Evolutionary conservation across 208 protist genomes (phyloP), one percentile per base, ranked within the genome.

Genomic region (Balamuthia mandrillaris): DNA sequence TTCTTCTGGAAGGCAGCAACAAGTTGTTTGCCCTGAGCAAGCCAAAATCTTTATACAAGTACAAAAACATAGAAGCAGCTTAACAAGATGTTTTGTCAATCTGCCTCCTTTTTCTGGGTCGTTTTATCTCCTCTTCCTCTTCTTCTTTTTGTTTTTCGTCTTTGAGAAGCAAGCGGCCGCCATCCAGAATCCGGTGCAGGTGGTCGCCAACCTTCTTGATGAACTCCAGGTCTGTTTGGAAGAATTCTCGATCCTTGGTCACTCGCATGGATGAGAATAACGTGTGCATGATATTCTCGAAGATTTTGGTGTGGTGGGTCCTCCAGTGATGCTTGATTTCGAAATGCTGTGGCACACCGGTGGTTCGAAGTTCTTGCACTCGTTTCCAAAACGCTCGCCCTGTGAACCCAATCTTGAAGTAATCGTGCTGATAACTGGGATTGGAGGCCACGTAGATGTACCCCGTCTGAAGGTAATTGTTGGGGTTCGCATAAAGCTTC

Each of bases 211-310:
- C 63, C 63, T 45, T 72, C 18, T n/a, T 72, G 63, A 72, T 72
- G 18, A 72, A 3, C 4, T 72, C 37, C n/a, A 72, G 63, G 4
- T 72, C 63, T 12, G 16, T 31, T 41, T 72, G 63, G 63, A 72
- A 72, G 63, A 72, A 72, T n/a, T 72, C 63, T 33, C 63, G 63
- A 7, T 72, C 31, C 63, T 72, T 72, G 35, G 9, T 45, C 63
- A 37, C 33, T 21, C 63, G 63, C 63, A 72, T 41, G 14, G 63
- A 42, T 7, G 35, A 21, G 63, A 72, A 72, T 33, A 72, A 41
- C 29, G n/a, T 39, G 63, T 72, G 63, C 63, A 72, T 72, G 29
- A 72, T 21, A 18, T 4, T 1, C 33, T 72, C 63, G 33, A 72
- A 72, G 29, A 72, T 41, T 9, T 7, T 14, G n/a, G 6, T 7